Percentiles rank a stretch among this genome's conserved stretches.
Conservation (phyloP, 768 basidiomycete species). For the Suillus bovinus region DNA sequence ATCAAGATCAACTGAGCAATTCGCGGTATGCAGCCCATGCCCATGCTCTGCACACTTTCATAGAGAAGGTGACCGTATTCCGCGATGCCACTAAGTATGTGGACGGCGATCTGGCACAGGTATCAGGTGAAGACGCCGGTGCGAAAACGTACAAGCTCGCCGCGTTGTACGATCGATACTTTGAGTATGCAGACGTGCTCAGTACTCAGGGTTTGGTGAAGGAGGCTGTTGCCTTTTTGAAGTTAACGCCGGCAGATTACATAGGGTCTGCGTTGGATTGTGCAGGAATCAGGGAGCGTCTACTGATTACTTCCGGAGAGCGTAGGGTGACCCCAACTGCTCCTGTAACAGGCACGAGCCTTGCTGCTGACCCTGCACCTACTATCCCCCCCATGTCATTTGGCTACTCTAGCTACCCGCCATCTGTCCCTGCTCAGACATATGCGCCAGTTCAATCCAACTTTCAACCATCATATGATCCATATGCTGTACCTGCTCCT, state of each 20-base stretch:
- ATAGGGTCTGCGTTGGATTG: slow-evolving; percentile 54
- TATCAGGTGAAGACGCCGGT: slow-evolving; percentile 35
- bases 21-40: slow-evolving; percentile 80
- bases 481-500: slow-evolving; percentile 14
- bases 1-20: slow-evolving; percentile 39
- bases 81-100: slow-evolving; percentile 79
- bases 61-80: slow-evolving; percentile 97
- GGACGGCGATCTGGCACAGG: slow-evolving; percentile 63
- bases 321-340: slow-evolving; percentile 10
- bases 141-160: slow-evolving; percentile 80
- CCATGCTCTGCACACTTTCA: slow-evolving; percentile 85
- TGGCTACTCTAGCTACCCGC: slow-evolving; percentile 9
- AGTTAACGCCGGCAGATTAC: slow-evolving; percentile 78
- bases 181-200: slow-evolving; percentile 93
- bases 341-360: slow-evolving; percentile 33
- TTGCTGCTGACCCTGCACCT: slow-evolving; percentile 18
- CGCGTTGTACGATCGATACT: slow-evolving; percentile 86
- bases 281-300: slow-evolving; percentile 45
- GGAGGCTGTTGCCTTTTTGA: slow-evolving; percentile 78
- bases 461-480: slow-evolving; percentile 12
- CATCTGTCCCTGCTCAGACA: slow-evolving; percentile 23
- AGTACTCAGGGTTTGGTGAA: slow-evolving; percentile 87
- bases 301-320: slow-evolving; percentile 41
- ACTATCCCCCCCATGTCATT: not conserved
- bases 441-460: slow-evolving; percentile 35